A percentile compares a stretch with the other conserved stretches of the same genome.
phyloP scores from a whole-genome alignment of 495 filamentous ascomycete genomes.

The Sabuloglossum arenarium region DNA sequence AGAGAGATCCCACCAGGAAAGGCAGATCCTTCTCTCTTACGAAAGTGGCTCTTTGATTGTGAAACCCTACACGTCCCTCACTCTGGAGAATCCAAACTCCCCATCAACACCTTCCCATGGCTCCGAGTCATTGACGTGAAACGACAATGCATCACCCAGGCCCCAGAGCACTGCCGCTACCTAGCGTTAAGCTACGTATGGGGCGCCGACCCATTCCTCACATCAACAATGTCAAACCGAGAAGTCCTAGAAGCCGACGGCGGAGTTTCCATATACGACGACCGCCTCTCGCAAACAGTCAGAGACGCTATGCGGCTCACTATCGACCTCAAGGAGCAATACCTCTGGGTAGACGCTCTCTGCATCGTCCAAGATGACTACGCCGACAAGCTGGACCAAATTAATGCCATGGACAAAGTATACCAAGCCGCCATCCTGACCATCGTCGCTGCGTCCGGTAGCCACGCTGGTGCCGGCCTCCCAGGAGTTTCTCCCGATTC shows the following conservation, averaged over 20 bases:
- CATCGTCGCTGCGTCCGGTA: constrained; percentile 3
- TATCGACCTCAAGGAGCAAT: constrained; percentile 6
- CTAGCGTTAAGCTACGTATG: constrained; percentile 9
- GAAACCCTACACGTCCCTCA: too few relatives aligned
- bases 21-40: too few relatives aligned
- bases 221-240: neutral
- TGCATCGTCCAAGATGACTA: constrained; percentile 15
- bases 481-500: neutral
- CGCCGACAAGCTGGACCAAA: constrained; percentile 8
- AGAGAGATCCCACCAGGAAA: too few relatives aligned
- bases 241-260: neutral
- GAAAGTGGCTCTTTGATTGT: too few relatives aligned
- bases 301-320: constrained; percentile 5
- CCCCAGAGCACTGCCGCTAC: neutral
- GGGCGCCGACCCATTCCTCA: neutral
- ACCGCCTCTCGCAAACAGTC: neutral
- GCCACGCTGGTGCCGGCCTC: neutral
- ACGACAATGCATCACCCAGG: neutral
- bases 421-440: constrained; percentile 8
- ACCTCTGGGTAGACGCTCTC: constrained; percentile 17
- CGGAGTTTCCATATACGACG: neutral
- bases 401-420: constrained; percentile 9
- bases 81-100: too few relatives aligned
- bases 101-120: too few relatives aligned
- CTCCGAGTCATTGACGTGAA: neutral